phyloP scores from a whole-genome alignment of 2,329 filamentous ascomycete genomes.

The Davidsoniella neocaledoniae region DNA sequence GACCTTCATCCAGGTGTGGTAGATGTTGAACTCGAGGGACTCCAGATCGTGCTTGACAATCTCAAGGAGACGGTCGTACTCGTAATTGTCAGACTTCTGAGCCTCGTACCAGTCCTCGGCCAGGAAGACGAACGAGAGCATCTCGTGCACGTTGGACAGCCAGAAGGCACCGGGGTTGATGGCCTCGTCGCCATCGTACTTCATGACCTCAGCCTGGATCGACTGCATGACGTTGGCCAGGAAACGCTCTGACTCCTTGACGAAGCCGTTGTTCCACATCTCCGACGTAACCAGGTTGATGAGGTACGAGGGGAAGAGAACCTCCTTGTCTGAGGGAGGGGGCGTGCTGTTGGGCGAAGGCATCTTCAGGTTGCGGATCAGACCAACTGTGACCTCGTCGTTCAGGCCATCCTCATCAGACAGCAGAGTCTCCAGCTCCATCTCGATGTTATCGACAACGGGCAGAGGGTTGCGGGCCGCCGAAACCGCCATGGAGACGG shows the following conservation, averaged over 20 bases:
- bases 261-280: conserved; percentile 99
- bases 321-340: conserved; percentile 92
- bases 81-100: conserved; percentile 97
- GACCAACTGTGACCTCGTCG: conserved; percentile 88
- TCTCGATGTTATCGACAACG: conserved; percentile 76
- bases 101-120: conserved; percentile 99
- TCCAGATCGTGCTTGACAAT: conserved; percentile 99
- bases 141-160: conserved; percentile 98
- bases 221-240: conserved; percentile 99
- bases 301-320: conserved; percentile 93
- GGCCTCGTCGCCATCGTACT: conserved; percentile 91
- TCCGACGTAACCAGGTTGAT: conserved; percentile 98
- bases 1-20: conserved; percentile 99
- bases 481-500: conserved; percentile 85
- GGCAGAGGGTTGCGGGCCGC: conserved; percentile 34
- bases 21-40: conserved; percentile 98
- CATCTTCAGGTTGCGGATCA: conserved; percentile 94
- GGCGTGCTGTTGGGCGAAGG: conserved; percentile 74
- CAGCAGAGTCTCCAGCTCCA: conserved; percentile 83
- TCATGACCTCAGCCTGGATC: conserved; percentile 98
- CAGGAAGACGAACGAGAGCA: conserved; percentile 98
- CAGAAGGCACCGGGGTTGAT: conserved; percentile 97
- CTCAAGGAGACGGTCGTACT: conserved; percentile 91
- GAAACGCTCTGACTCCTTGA: conserved; percentile 98
- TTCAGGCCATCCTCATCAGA: conserved; percentile 93